A percentile compares a stretch with the other conserved stretches of the same genome.
Evolutionary conservation across 495 filamentous ascomycete species (phyloP).

Genomic region (Trichoderma asperelloides): DNA sequence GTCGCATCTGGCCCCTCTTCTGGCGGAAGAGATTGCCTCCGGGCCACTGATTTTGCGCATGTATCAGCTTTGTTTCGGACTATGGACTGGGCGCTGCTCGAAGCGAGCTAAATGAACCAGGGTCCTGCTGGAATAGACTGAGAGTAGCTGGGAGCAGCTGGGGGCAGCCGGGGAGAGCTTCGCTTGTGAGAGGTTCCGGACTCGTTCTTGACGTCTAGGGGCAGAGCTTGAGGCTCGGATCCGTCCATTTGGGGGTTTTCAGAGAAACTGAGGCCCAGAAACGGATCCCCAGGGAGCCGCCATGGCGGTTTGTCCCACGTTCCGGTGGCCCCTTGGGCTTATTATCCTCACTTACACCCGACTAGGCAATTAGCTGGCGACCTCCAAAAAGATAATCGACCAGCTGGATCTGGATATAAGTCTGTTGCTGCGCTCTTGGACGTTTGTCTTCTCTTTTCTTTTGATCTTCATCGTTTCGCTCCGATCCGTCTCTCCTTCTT

Average conservation of each 20-base stretch:
- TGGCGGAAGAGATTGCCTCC: conserved; percentile 4
- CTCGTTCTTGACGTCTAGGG: background rate
- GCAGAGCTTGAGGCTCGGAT: conserved; percentile 4
- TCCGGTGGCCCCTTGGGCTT: conserved; percentile 1
- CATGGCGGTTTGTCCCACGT: background rate
- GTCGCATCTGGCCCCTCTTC: background rate
- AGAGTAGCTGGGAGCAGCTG: too few species aligned
- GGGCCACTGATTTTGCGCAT: conserved; percentile 2
- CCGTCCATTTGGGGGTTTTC: background rate
- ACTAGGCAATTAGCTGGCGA: background rate
- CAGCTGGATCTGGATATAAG: conserved; percentile 3
- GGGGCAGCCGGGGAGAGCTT: background rate
- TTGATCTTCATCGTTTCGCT: conserved; percentile 7
- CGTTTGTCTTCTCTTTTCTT: background rate
- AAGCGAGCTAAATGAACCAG: background rate
- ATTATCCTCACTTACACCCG: background rate
- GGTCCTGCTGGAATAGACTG: background rate
- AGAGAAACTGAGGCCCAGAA: background rate
- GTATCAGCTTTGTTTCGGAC: conserved; percentile 11
- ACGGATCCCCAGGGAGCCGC: conserved; percentile 3
- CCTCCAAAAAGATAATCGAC: background rate
- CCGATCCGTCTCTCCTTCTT: conserved; percentile 9
- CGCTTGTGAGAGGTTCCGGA: background rate
- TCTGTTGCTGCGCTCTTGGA: background rate
- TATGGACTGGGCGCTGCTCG: conserved; percentile 7